phyloP scores from a whole-genome alignment of 2,329 filamentous ascomycete genomes.

The Tolypocladium amazonense region DNA sequence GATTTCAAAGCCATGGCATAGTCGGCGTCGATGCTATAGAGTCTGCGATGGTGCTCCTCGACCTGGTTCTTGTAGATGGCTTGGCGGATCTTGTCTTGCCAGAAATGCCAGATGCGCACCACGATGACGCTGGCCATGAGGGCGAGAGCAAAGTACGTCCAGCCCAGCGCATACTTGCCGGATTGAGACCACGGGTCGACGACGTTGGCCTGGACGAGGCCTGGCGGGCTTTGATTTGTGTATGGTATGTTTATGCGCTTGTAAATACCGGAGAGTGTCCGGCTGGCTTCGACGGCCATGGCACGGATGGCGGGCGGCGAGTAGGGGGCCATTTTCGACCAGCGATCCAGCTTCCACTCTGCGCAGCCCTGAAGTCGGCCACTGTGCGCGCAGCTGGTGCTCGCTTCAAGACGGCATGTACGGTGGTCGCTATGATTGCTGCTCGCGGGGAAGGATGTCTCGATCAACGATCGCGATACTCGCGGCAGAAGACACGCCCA shows the following conservation, averaged over 20 bases:
- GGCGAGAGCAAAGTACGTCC: constrained; percentile 77
- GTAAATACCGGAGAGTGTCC: constrained; percentile 26
- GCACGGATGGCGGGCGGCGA: constrained; percentile 19
- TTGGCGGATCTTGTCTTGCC: constrained; percentile 87
- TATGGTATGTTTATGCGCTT: constrained; percentile 52
- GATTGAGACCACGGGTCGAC: constrained; percentile 73
- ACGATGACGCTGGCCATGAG: constrained; percentile 57
- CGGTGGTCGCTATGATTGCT: not conserved
- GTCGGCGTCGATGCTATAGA: constrained; percentile 40
- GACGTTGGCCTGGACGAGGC: constrained; percentile 49
- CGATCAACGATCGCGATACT: not conserved
- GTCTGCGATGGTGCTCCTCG: constrained; percentile 49
- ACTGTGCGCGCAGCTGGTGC: constrained; percentile 14
- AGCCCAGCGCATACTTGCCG: constrained; percentile 77
- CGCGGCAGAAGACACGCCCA: not conserved
- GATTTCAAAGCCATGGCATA: constrained; percentile 36
- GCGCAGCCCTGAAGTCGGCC: constrained; percentile 6
- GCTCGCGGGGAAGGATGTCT: not conserved
- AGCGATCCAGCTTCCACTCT: not conserved
- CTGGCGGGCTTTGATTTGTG: constrained; percentile 48
- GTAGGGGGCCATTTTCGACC: constrained; percentile 30
- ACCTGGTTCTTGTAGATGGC: constrained; percentile 80
- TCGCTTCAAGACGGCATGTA: constrained; percentile 16
- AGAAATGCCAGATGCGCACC: constrained; percentile 74
- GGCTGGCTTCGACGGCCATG: constrained; percentile 21